Evolutionary conservation across 202 grass and related monocot genomes (phyloP), one percentile per base, ranked within the genome.

Genomic region (Carex sylvatica): DNA sequence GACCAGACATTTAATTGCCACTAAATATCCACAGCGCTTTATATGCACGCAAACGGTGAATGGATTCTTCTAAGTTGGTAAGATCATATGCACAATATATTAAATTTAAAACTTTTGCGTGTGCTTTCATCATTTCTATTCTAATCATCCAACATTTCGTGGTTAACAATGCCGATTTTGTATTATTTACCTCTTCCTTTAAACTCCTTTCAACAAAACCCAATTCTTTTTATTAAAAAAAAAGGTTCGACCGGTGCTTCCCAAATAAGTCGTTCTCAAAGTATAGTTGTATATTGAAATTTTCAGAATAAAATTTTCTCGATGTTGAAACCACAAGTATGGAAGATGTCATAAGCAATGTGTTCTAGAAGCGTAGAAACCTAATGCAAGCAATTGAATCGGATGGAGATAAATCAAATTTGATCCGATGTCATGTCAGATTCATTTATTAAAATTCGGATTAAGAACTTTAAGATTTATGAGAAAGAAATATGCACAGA

Each of bases 1-100:
- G 47, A 15, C 72, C 72, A 46, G 8, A 4, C 47, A 55, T 55
- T 28, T 56, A 54, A 75, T 33, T 26, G 49, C 49, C 49, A 75
- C 72, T 75, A 75, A 55, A 75, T 55, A 75, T 75, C 72, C 49
- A 75, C 12, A 18, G n/a, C 9, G 18, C 44, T 44, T 55, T 18
- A 49, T 6, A 75, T 75, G 72, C 54, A 26, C 2, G 24, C 49
- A 33, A 7, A 55, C 24, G 47, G 24, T 26, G n/a, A 7, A 33
- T 14, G 24, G 72, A 55, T 54, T 6, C 22, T 75, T 55, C 49
- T 11, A 33, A 55, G 49, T 18, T 31, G 24, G 20, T 55, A 54
- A 31, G 5, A 24, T 75, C n/a, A 16, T 53, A 30, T 74, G 15
- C 54, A 31, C 15, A 55, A 55, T 33, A 75, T 33, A 55, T 53